Evolutionary conservation across 306 rosid genomes (phyloP), one percentile per base, ranked within the genome.

Genomic region (Malus asiatica): DNA sequence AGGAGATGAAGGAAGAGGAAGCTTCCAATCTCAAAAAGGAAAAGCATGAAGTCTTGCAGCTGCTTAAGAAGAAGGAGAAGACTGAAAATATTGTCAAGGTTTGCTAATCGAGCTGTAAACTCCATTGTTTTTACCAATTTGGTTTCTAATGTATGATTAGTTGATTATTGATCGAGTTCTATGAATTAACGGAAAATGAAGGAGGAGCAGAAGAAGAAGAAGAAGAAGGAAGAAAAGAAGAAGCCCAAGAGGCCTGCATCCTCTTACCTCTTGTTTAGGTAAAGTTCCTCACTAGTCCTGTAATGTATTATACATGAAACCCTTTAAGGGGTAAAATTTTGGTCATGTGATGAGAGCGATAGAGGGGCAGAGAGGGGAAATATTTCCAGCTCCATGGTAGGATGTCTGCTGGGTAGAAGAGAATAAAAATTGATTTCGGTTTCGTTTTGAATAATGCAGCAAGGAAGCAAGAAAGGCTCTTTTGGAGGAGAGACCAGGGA

Each of bases 41-140:
- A 78, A 95, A 88, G 80, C 97, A 90, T 38, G 97, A 95, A 80
- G 97, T 97, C 51, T 44, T 92, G 82, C 92, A 82, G 44, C 72
- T 92, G 30, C 93, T 95, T 9, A 95, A 87, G 91, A 92, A 95
- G 82, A 95, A 95, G 83, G 98, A 95, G 86, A 95, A 92, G 83
- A 89, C 92, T 57, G 90, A 96, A 3, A 90, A 88, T 45, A 83
- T 92, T 3, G 88, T 90, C 81, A 92, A 96, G 93, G 98, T 90
- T 20, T 62, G 32, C 70, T 61, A 59, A 53, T 2, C 52, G 35
- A 57, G 19, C 14, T 44, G 14, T 61, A 13, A 25, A 0, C 4
- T 1, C 4, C 27, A 7, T 15, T 16, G 9, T 12, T 18, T 35
- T 20, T 42, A 60, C 8, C 3, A 19, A 35, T 9, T 30, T 40